phyloP scores from a whole-genome alignment of 2,329 filamentous ascomycete genomes.

The Aotearoamyces nothofagi region DNA sequence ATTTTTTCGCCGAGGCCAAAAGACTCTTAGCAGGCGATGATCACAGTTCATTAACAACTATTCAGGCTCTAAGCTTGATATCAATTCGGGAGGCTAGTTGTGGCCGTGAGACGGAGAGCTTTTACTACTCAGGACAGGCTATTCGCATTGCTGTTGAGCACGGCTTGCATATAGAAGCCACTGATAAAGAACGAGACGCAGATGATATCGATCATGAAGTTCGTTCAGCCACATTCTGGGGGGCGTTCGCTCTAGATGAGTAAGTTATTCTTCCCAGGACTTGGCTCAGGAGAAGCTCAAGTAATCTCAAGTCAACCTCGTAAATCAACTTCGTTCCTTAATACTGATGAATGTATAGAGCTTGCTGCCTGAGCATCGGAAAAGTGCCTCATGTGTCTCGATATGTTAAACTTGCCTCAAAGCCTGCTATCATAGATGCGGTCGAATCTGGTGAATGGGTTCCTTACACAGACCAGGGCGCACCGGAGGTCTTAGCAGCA shows the following conservation, averaged over 20 bases:
- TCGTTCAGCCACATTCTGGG: conserved; percentile 36
- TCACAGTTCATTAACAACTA: conserved; percentile 50
- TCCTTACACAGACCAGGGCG: conserved; percentile 7
- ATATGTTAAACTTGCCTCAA: conserved; percentile 36
- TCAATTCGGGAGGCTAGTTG: conserved; percentile 59
- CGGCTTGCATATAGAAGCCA: conserved; percentile 11
- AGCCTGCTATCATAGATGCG: conserved; percentile 40
- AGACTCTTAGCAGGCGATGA: conserved; percentile 37
- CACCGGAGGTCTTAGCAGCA: conserved; percentile 23
- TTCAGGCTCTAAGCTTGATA: conserved; percentile 65
- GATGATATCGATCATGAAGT: conserved; percentile 26
- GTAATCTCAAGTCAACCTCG: too few species aligned
- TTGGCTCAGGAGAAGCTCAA: too few species aligned
- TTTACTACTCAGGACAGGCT: conserved; percentile 58
- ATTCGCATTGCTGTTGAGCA: conserved; percentile 49
- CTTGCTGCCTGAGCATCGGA: conserved; percentile 46
- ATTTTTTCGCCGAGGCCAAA: conserved; percentile 57
- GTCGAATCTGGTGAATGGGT: conserved; percentile 39
- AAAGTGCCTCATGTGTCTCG: conserved; percentile 41
- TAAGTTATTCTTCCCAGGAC: conserved; percentile 23
- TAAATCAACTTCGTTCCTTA: too few species aligned
- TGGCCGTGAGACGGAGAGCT: conserved; percentile 57
- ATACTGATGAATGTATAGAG: conserved; percentile 22
- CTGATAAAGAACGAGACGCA: conserved; percentile 1
- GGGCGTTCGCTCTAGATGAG: conserved; percentile 39